A percentile compares a stretch with the other conserved stretches of the same genome.
These are phyloP conservation scores for Exophiala spinifera DNA, from an alignment of 2,329 filamentous ascomycete species.

Conservation along the genomic window DNA sequence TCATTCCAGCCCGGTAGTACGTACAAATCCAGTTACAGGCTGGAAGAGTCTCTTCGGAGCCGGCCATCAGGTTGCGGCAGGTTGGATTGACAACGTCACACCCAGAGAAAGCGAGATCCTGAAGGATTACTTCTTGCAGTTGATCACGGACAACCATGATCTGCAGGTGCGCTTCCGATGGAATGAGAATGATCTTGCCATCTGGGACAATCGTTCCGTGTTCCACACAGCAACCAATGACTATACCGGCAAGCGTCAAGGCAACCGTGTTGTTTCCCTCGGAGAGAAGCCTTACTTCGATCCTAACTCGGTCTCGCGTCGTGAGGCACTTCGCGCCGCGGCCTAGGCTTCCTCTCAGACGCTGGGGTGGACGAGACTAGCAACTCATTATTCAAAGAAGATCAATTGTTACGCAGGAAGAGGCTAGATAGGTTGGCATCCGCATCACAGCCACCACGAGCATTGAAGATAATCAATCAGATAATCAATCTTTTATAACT, in stretches of 20 bases:
- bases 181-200: slow-evolving; percentile 49
- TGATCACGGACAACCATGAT: slow-evolving; percentile 43
- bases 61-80: slow-evolving; percentile 32
- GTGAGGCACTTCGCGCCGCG: slow-evolving; percentile 8
- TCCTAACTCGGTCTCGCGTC: slow-evolving; percentile 31
- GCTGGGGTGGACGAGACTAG: too few species aligned
- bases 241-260: slow-evolving; percentile 50
- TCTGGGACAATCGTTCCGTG: slow-evolving; percentile 59
- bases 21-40: slow-evolving; percentile 62
- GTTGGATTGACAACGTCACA: slow-evolving; percentile 34
- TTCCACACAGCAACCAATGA: slow-evolving; percentile 57
- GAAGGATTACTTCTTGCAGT: slow-evolving; percentile 33
- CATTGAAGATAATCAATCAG: too few species aligned
- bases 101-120: slow-evolving; percentile 35
- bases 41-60: slow-evolving; percentile 54
- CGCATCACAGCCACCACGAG: too few species aligned
- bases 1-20: slow-evolving; percentile 52
- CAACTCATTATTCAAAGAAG: too few species aligned
- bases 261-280: slow-evolving; percentile 51
- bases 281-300: slow-evolving; percentile 57
- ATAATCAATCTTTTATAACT: too few species aligned
- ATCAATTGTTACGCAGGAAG: too few species aligned
- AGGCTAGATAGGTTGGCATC: too few species aligned
- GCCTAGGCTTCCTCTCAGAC: too few species aligned
- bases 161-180: slow-evolving; percentile 40